Conservation (phyloP, 345 rosid species). For the Sisymbrium irio region DNA sequence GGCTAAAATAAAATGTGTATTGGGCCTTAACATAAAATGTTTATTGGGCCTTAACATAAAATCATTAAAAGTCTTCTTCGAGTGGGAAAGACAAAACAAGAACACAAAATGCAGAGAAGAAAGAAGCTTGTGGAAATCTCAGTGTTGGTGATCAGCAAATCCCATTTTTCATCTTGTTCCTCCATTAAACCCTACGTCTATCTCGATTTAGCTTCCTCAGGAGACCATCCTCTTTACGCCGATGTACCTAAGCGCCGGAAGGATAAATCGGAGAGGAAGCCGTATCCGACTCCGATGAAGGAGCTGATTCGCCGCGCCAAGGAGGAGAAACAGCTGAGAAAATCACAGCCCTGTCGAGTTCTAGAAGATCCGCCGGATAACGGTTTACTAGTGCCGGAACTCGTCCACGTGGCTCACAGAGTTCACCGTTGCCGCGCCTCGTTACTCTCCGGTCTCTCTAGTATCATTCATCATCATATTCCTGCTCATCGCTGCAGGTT, state of each 20-base stretch:
- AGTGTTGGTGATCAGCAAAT: slow-evolving; percentile 26
- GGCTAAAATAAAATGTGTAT: background rate
- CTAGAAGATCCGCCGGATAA: slow-evolving; percentile 73
- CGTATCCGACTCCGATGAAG: slow-evolving; percentile 74
- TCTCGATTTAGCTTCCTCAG: background rate
- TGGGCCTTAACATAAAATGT: background rate
- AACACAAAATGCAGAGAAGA: slow-evolving; percentile 37
- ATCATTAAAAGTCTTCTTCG: background rate
- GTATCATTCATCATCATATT: slow-evolving; percentile 43
- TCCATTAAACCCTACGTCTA: slow-evolving; percentile 1
- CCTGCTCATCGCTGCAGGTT: slow-evolving; percentile 71
- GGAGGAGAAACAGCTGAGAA: slow-evolving; percentile 61
- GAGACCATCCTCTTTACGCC: slow-evolving; percentile 45
- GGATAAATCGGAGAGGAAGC: slow-evolving; percentile 82
- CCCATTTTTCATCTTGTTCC: slow-evolving; percentile 27
- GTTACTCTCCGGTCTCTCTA: slow-evolving; percentile 52
- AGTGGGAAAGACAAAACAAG: background rate
- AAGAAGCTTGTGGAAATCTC: slow-evolving; percentile 25
- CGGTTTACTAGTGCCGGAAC: slow-evolving; percentile 74
- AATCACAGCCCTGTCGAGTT: slow-evolving; percentile 63
- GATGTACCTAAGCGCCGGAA: slow-evolving; percentile 69
- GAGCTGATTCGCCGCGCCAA: slow-evolving; percentile 63
- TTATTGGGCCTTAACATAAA: background rate
- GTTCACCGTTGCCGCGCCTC: slow-evolving; percentile 55
- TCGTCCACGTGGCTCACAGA: slow-evolving; percentile 56